phyloP scores from a whole-genome alignment of 2,329 filamentous ascomycete genomes.

The Clonostachys chloroleuca region DNA sequence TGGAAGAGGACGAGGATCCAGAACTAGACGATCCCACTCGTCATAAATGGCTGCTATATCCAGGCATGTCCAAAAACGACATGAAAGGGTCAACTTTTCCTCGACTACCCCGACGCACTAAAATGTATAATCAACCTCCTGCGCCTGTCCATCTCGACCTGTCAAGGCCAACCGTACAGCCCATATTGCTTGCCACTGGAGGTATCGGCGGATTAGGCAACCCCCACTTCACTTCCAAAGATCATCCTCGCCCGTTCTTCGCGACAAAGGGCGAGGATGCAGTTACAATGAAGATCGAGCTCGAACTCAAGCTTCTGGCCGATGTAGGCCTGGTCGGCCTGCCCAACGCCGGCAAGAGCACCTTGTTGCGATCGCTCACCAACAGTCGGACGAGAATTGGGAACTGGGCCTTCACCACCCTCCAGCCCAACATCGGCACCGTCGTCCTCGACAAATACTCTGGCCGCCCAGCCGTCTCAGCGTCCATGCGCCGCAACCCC shows the following conservation, averaged over 20 bases:
- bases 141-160: slow-evolving; percentile 71
- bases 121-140: slow-evolving; percentile 62
- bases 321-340: slow-evolving; percentile 93
- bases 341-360: slow-evolving; percentile 95
- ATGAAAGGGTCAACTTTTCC: slow-evolving; percentile 50
- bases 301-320: slow-evolving; percentile 92
- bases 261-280: slow-evolving; percentile 83
- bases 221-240: slow-evolving; percentile 80
- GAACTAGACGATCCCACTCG: slow-evolving; percentile 40
- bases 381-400: slow-evolving; percentile 87
- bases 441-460: slow-evolving; percentile 86
- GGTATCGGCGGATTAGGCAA: slow-evolving; percentile 90
- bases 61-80: slow-evolving; percentile 69
- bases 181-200: slow-evolving; percentile 81
- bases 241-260: slow-evolving; percentile 74
- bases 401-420: slow-evolving; percentile 94
- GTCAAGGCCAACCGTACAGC: slow-evolving; percentile 72
- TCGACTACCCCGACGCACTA: slow-evolving; percentile 44
- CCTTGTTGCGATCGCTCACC: slow-evolving; percentile 79
- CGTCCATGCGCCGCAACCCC: background rate
- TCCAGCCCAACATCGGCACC: slow-evolving; percentile 93
- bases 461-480: slow-evolving; percentile 58
- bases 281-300: slow-evolving; percentile 72
- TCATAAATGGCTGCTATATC: slow-evolving; percentile 83
- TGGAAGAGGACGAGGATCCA: slow-evolving; percentile 11